phyloP scores from a whole-genome alignment of 1,284 basidiomycete species.

The Austroboletus niveus region DNA sequence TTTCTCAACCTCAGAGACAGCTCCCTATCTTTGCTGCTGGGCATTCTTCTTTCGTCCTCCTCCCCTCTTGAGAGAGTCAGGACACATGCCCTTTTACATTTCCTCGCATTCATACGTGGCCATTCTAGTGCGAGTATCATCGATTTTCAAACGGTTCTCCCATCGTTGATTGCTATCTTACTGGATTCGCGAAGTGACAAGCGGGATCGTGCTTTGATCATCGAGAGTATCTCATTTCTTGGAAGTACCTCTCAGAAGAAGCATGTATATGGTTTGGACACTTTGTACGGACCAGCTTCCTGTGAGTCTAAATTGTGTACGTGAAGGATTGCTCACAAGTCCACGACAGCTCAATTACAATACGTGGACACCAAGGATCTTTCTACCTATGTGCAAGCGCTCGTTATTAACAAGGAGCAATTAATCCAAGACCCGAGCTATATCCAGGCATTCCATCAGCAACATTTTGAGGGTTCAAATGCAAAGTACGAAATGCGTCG shows the following conservation, averaged over 20 bases:
- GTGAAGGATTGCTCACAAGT: constrained; percentile 6
- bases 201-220: constrained; percentile 64
- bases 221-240: constrained; percentile 60
- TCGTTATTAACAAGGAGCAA: constrained; percentile 58
- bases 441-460: constrained; percentile 62
- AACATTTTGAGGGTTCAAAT: constrained; percentile 48
- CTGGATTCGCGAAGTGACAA: constrained; percentile 53
- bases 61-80: constrained; percentile 34
- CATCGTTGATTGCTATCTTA: constrained; percentile 70
- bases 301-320: constrained; percentile 41
- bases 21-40: constrained; percentile 81
- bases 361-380: constrained; percentile 78
- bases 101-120: constrained; percentile 78
- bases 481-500: constrained; percentile 45
- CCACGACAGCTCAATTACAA: constrained; percentile 59
- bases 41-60: constrained; percentile 49
- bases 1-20: constrained; percentile 72
- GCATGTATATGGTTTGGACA: constrained; percentile 80
- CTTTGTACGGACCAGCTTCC: constrained; percentile 72
- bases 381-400: constrained; percentile 59
- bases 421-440: constrained; percentile 69
- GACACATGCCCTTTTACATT: constrained; percentile 56
- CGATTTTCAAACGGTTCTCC: constrained; percentile 88
- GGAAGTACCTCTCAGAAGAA: constrained; percentile 41
- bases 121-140: constrained; percentile 56